Base-by-base conservation (phyloP, 2,329 filamentous ascomycete genomes). In the Colletotrichum paranaense region DNA sequence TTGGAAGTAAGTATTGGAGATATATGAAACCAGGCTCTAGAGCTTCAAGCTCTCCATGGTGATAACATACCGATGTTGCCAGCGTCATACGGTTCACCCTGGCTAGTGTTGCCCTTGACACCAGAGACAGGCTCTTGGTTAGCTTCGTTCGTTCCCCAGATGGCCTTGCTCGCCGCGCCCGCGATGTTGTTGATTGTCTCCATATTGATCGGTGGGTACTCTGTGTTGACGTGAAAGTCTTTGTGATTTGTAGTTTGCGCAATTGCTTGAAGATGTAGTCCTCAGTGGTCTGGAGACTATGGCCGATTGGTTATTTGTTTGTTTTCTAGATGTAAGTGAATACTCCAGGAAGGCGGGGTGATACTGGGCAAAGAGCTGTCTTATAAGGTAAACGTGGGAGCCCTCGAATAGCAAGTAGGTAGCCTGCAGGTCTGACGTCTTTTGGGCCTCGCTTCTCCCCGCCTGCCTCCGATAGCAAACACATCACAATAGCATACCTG, bases 81-180 rank as follows among this genome's bases (percentile, higher is more conserved):
- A 71, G 91, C 90, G 79, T 97, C 94, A 78, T 92, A 97, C 0
- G 94, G 94, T 80, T 96, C 92, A 14, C 89, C 90, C 56, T 86
- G 87, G 28, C 88, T 87, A 5, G 93, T 92, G 79, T 92, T 85
- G 52, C 94, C 94, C 70, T 88, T 85, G 64, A 90, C 85, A 26
- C 94, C 94, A 24, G 93, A 93, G 57, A 95, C 81, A 22, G 94
- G 94, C 83, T 97, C 94, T 59, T 83, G 80, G 58, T 80, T 78
- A 28, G 80, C 68, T 32, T 82, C 76, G 84, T 82, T 83, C 75
- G 77, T 83, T 77, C 85, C 84, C 83, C 83, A 87, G 68, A 87
- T 83, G 38, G 80, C 83, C 68, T 82, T 85, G 64, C 80, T 82
- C 53, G 84, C 85, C 6, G 82, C 81, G 2, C 79, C 79, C 19